Conservation (phyloP, 352 stramenopile genomes). For the Globisporangium spinosum region DNA sequence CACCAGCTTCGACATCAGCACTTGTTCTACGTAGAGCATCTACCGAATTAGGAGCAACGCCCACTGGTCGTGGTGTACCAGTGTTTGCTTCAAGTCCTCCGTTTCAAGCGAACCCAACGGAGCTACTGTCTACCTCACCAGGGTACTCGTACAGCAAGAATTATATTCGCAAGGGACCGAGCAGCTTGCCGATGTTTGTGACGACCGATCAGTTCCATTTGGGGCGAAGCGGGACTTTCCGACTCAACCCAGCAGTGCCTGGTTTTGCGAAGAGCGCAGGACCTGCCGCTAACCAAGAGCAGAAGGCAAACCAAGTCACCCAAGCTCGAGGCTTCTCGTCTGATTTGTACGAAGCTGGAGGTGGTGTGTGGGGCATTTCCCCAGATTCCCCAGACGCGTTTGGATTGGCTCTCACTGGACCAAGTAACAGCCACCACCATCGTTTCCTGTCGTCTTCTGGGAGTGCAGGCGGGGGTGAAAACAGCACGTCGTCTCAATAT, state of each 20-base stretch:
- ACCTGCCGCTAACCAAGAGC: background rate
- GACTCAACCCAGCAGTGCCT: conserved; percentile 5
- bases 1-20: conserved; percentile 16
- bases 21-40: conserved; percentile 21
- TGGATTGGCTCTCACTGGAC: conserved; percentile 42
- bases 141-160: conserved; percentile 76
- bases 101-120: conserved; percentile 63
- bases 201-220: conserved; percentile 52
- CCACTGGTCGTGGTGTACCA: conserved; percentile 20
- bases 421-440: conserved; percentile 25
- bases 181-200: conserved; percentile 48
- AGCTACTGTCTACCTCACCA: conserved; percentile 68
- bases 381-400: conserved; percentile 67
- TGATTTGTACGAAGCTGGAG: conserved; percentile 56
- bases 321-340: conserved; percentile 48
- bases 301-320: conserved; percentile 18
- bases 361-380: conserved; percentile 59
- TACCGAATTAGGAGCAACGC: conserved; percentile 10
- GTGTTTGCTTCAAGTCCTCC: conserved; percentile 49
- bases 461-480: conserved; percentile 21
- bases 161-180: conserved; percentile 39
- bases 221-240: conserved; percentile 16
- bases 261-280: conserved; percentile 19
- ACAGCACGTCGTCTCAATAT: conserved; percentile 16
- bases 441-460: conserved; percentile 42